Percentiles rank a stretch among this genome's conserved stretches.
These are phyloP conservation scores for Exophiala mesophila DNA, from an alignment of 2,329 filamentous ascomycete genomes.

Conservation along the genomic window DNA sequence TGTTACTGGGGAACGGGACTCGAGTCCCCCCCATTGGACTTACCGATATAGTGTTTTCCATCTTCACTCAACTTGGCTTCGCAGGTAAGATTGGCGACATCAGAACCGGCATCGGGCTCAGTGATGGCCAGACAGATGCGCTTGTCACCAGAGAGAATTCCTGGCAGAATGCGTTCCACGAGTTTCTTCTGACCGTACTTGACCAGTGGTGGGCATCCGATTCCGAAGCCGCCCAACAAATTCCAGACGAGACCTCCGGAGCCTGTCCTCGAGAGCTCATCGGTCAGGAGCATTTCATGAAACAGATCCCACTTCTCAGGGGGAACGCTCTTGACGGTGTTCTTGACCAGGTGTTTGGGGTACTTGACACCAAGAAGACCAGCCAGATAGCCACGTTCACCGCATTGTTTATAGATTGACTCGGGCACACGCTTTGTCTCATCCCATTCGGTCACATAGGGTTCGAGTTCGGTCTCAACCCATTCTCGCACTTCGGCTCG, in stretches of 20 bases:
- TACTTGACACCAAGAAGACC: slow-evolving; percentile 78
- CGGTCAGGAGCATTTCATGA: slow-evolving; percentile 93
- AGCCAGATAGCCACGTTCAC: slow-evolving; percentile 83
- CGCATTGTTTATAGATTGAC: slow-evolving; percentile 92
- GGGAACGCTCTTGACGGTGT: slow-evolving; percentile 69
- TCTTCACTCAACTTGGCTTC: slow-evolving; percentile 93
- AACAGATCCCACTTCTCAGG: slow-evolving; percentile 95
- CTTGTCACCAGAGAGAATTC: slow-evolving; percentile 87
- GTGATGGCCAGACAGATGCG: slow-evolving; percentile 96
- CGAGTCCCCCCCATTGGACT: too few species aligned
- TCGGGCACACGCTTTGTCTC: slow-evolving; percentile 87
- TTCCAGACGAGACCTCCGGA: slow-evolving; percentile 97
- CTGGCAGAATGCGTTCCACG: slow-evolving; percentile 81
- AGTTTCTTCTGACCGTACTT: slow-evolving; percentile 86
- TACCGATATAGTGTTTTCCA: slow-evolving; percentile 86
- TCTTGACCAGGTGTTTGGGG: slow-evolving; percentile 67
- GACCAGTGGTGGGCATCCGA: slow-evolving; percentile 84
- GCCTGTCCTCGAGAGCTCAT: slow-evolving; percentile 83
- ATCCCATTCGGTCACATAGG: slow-evolving; percentile 92
- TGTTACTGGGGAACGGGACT: too few species aligned
- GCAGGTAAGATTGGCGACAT: slow-evolving; percentile 92
- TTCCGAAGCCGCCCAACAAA: slow-evolving; percentile 91
- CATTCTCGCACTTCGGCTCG: slow-evolving; percentile 87
- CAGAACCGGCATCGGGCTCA: slow-evolving; percentile 88
- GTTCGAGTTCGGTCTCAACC: slow-evolving; percentile 85